Conservation (phyloP, 495 filamentous ascomycete genomes). For the Glarea lozoyensis region DNA sequence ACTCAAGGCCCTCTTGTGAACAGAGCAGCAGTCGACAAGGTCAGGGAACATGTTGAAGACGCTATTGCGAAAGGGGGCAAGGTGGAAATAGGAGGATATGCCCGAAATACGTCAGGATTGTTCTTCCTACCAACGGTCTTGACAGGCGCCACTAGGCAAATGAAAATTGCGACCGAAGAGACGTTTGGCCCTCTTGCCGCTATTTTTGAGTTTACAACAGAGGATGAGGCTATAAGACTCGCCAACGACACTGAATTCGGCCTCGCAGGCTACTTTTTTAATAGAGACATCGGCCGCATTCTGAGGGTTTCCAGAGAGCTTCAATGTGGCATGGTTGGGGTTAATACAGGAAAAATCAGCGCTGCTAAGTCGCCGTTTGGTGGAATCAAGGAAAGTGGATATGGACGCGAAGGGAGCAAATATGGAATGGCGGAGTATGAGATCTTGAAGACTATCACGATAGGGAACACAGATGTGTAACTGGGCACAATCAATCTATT, state of each 20-base stretch:
- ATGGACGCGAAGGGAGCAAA: constrained; percentile 20
- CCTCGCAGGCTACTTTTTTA: constrained; percentile 77
- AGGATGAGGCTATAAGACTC: constrained; percentile 73
- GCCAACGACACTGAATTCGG: constrained; percentile 71
- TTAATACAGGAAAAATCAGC: constrained; percentile 52
- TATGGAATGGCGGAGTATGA: constrained; percentile 21
- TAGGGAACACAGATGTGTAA: too few species aligned
- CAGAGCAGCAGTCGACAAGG: constrained; percentile 61
- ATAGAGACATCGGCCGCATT: constrained; percentile 55
- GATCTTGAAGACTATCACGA: constrained; percentile 12
- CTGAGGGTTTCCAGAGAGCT: constrained; percentile 69
- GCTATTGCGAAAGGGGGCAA: constrained; percentile 64
- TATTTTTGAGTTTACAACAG: constrained; percentile 67
- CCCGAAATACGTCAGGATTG: constrained; percentile 52
- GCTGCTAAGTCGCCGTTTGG: constrained; percentile 23
- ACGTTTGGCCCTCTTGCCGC: constrained; percentile 80
- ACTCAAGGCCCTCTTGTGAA: constrained; percentile 80
- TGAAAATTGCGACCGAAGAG: constrained; percentile 69
- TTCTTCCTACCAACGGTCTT: constrained; percentile 76
- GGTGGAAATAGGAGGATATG: constrained; percentile 59
- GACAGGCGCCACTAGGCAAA: constrained; percentile 62
- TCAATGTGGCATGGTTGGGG: constrained; percentile 80
- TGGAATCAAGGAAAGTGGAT: constrained; percentile 25
- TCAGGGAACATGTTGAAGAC: constrained; percentile 64
- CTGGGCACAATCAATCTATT: too few species aligned